phyloP scores from a whole-genome alignment of 106 monocot genomes.

The Posidonia australis region DNA sequence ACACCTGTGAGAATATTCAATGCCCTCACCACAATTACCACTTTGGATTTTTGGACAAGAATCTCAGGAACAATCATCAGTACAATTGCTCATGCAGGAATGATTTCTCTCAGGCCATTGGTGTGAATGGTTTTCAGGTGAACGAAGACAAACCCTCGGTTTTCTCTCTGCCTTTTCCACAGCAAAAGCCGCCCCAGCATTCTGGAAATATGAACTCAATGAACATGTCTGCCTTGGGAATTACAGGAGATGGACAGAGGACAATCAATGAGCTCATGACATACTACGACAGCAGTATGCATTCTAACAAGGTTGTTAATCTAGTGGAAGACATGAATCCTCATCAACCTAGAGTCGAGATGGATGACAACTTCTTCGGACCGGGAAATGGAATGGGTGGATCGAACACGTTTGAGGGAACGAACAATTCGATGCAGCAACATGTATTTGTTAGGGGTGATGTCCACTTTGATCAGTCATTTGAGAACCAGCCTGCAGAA shows the following conservation, averaged over 20 bases:
- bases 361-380: constrained; percentile 10
- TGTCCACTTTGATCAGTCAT: background rate
- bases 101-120: constrained; percentile 11
- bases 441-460: background rate
- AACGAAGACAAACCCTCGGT: constrained; percentile 43
- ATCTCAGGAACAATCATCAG: constrained; percentile 23
- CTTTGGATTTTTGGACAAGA: constrained; percentile 37
- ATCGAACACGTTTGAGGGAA: constrained; percentile 2
- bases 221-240: constrained; percentile 25
- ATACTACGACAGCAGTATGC: constrained; percentile 39
- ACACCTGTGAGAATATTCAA: constrained; percentile 35
- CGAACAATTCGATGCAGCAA: background rate
- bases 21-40: constrained; percentile 39
- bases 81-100: constrained; percentile 20
- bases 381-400: constrained; percentile 1
- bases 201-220: constrained; percentile 2
- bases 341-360: constrained; percentile 8
- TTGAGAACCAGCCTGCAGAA: constrained; percentile 2
- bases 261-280: constrained; percentile 58
- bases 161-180: constrained; percentile 21
- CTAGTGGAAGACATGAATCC: background rate
- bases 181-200: constrained; percentile 5
- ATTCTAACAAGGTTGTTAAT: background rate
- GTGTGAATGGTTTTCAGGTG: constrained; percentile 6
- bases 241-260: constrained; percentile 48